A percentile compares a stretch with the other conserved stretches of the same genome.
Conservation (phyloP, 768 basidiomycete genomes). For the Lactarius pseudohatsudake region DNA sequence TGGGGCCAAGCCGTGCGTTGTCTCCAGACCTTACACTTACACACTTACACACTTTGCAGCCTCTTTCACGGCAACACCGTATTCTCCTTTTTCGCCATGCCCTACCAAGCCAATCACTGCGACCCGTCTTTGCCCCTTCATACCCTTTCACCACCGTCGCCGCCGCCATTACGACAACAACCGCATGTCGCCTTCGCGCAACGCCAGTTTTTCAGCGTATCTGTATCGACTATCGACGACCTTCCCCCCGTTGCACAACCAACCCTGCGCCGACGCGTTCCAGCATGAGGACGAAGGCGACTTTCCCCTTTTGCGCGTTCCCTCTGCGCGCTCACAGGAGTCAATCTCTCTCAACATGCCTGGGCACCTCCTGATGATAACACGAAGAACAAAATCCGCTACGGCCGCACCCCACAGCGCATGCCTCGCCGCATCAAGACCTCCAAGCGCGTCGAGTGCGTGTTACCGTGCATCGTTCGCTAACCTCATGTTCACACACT, state of each 20-base stretch:
- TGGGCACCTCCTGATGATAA: constrained; percentile 42
- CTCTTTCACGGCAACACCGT: too few relatives aligned
- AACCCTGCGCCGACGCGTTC: constrained; percentile 22
- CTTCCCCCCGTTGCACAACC: constrained; percentile 4
- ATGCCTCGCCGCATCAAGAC: constrained; percentile 91
- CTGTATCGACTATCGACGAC: too few relatives aligned
- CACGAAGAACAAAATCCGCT: constrained; percentile 68
- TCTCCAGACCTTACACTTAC: too few relatives aligned
- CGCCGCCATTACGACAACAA: too few relatives aligned
- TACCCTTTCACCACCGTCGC: too few relatives aligned
- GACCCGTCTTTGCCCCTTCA: too few relatives aligned
- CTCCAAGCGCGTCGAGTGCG: constrained; percentile 85
- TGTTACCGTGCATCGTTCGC: constrained; percentile 23
- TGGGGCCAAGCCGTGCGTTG: too few relatives aligned
- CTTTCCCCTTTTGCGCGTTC: constrained; percentile 47
- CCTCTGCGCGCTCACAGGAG: constrained; percentile 25
- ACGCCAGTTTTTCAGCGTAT: too few relatives aligned
- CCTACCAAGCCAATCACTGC: too few relatives aligned
- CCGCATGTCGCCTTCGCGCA: too few relatives aligned
- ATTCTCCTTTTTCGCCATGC: too few relatives aligned
- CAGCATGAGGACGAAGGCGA: constrained; percentile 32
- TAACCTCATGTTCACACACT: not conserved
- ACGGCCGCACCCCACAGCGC: constrained; percentile 88
- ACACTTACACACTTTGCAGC: too few relatives aligned
- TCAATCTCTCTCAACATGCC: constrained; percentile 39